phyloP scores from a whole-genome alignment of 371 early-diverging fungal genomes.

The Mucor irregularis region DNA sequence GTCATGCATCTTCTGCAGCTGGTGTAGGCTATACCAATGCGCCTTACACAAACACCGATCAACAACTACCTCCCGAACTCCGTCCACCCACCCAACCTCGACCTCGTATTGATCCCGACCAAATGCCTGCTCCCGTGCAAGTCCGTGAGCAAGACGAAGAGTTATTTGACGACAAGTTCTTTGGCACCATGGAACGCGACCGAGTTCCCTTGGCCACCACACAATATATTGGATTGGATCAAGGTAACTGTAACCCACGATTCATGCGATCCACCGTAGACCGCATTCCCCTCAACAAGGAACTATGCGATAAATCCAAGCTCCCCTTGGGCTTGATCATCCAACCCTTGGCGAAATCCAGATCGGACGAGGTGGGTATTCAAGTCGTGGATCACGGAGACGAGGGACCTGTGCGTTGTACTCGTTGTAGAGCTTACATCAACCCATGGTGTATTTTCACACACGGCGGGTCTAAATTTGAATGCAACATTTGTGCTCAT shows the following conservation, averaged over 20 bases:
- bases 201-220: conserved; percentile 86
- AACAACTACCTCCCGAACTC: conserved; percentile 38
- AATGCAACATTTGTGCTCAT: conserved; percentile 91
- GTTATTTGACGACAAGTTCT: conserved; percentile 64
- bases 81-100: conserved; percentile 53
- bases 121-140: conserved; percentile 91
- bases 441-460: conserved; percentile 89
- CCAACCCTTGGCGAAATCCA: conserved; percentile 88
- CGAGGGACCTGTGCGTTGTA: conserved; percentile 90
- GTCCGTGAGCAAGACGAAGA: conserved; percentile 87
- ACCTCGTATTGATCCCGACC: conserved; percentile 89
- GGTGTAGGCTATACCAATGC: conserved; percentile 41
- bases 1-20: conserved; percentile 27
- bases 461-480: conserved; percentile 87
- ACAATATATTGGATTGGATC: conserved; percentile 86
- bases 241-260: conserved; percentile 92
- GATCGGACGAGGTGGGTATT: conserved; percentile 78
- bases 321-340: conserved; percentile 90
- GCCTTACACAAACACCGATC: conserved; percentile 33
- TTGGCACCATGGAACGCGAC: conserved; percentile 74
- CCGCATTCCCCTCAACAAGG: conserved; percentile 85
- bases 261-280: conserved; percentile 90
- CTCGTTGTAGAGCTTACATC: conserved; percentile 93
- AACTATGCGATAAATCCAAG: conserved; percentile 74
- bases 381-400: conserved; percentile 90